These are phyloP conservation scores for Phytopythium litorale DNA, from an alignment of 352 stramenopile species.

Conservation along the genomic window DNA sequence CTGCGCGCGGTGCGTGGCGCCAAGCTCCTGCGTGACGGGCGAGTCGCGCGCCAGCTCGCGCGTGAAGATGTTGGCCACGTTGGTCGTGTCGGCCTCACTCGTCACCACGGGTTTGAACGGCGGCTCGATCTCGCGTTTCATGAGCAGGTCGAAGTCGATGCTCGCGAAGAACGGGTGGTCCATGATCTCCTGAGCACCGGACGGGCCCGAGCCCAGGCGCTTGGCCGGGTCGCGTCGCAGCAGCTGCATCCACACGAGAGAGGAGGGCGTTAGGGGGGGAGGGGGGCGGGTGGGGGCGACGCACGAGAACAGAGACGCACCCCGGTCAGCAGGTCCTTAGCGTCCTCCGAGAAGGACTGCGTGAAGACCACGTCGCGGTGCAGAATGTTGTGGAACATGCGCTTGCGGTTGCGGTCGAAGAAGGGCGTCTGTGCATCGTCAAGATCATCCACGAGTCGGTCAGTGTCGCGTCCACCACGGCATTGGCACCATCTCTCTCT, in stretches of 20 bases:
- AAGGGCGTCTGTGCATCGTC: slow-evolving; percentile 81
- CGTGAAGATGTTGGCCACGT: slow-evolving; percentile 88
- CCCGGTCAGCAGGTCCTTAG: slow-evolving; percentile 75
- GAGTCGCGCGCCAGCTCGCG: slow-evolving; percentile 85
- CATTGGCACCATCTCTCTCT: neutral
- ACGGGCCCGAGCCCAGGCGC: slow-evolving; percentile 72
- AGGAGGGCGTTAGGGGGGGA: neutral
- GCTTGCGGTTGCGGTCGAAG: slow-evolving; percentile 94
- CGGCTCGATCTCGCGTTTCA: slow-evolving; percentile 79
- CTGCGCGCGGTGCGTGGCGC: slow-evolving; percentile 76
- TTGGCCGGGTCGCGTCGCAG: slow-evolving; percentile 82
- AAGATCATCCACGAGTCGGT: neutral
- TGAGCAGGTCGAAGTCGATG: slow-evolving; percentile 82
- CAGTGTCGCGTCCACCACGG: neutral
- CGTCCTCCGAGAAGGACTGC: slow-evolving; percentile 84
- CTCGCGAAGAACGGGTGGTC: slow-evolving; percentile 86
- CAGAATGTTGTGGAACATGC: slow-evolving; percentile 94
- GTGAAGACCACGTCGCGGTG: slow-evolving; percentile 86
- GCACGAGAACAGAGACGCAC: slow-evolving; percentile 18
- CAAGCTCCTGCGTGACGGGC: slow-evolving; percentile 81
- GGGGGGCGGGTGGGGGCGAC: neutral
- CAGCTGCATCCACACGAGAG: slow-evolving; percentile 28
- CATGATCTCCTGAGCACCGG: slow-evolving; percentile 88
- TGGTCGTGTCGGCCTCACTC: slow-evolving; percentile 77
- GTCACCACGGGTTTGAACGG: slow-evolving; percentile 86